Evolutionary conservation across 139 green algal genomes (phyloP).

Genomic region (Prasinococcaceae sp.): DNA sequence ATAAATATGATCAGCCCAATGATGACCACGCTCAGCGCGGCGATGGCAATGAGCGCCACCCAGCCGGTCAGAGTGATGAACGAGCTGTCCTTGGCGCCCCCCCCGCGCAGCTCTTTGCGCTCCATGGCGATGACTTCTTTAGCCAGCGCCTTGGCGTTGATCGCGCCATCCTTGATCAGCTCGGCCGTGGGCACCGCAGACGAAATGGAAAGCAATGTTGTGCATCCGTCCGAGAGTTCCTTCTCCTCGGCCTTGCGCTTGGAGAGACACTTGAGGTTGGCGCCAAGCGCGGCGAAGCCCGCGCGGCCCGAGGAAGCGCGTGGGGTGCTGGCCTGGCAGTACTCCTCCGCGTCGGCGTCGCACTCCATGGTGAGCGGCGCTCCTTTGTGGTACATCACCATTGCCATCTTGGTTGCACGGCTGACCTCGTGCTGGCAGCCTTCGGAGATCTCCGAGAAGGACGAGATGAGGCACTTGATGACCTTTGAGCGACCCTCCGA

Average conservation of each 20-base stretch:
- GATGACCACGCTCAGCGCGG: constrained; percentile 13
- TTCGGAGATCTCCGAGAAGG: constrained; percentile 30
- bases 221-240: constrained; percentile 27
- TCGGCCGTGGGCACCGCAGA: too few species aligned
- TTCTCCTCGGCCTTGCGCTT: constrained; percentile 30
- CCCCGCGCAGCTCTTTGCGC: background rate
- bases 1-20: constrained; percentile 5
- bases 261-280: constrained; percentile 55
- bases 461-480: constrained; percentile 49
- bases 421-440: constrained; percentile 53
- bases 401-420: constrained; percentile 60
- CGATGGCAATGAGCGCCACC: constrained; percentile 17
- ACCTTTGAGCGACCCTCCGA: constrained; percentile 38
- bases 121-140: constrained; percentile 9
- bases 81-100: background rate
- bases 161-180: constrained; percentile 40
- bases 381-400: constrained; percentile 54
- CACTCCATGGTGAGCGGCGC: constrained; percentile 45
- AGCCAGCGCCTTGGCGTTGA: background rate
- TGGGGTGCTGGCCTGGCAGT: constrained; percentile 28
- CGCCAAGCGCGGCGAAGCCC: constrained; percentile 32
- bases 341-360: constrained; percentile 43
- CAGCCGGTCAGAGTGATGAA: constrained; percentile 49
- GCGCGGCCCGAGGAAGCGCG: constrained; percentile 5
- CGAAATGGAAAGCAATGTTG: constrained; percentile 55